A percentile compares a stretch with the other conserved stretches of the same genome.
These are phyloP conservation scores for Tylopilus rubrobrunneus DNA, from an alignment of 768 basidiomycete species.

Conservation along the genomic window DNA sequence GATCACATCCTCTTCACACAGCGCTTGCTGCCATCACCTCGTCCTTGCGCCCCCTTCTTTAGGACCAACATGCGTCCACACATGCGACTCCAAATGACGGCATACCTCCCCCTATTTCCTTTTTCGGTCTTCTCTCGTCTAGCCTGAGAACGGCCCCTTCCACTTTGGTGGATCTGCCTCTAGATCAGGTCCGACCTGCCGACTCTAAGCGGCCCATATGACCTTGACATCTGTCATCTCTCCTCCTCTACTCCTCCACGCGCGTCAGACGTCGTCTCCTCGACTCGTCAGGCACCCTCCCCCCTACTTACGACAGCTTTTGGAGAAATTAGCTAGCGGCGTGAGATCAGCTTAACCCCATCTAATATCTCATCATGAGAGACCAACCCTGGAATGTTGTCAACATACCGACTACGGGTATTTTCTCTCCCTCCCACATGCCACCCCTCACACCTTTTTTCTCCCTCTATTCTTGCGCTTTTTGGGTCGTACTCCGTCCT, in stretches of 20 bases:
- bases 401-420: no score
- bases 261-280: neutral
- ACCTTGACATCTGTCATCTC: neutral
- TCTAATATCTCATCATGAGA: neutral
- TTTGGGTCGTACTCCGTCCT: slow-evolving; percentile 8
- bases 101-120: slow-evolving; percentile 14
- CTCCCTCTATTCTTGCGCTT: slow-evolving; percentile 21
- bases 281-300: slow-evolving; percentile 9
- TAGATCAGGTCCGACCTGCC: neutral
- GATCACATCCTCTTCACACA: no score
- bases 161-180: neutral
- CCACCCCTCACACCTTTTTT: slow-evolving; percentile 11
- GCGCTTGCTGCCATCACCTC: no score
- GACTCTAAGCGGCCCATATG: neutral
- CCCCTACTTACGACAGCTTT: slow-evolving; percentile 17
- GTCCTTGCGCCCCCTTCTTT: slow-evolving; percentile 12
- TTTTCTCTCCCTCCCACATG: no score
- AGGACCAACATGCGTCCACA: slow-evolving; percentile 7
- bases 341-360: slow-evolving; percentile 7
- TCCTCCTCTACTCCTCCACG: neutral
- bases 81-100: slow-evolving; percentile 7
- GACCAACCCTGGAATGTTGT: no score
- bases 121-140: slow-evolving; percentile 1
- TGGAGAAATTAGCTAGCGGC: neutral
- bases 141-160: neutral